Conservation (phyloP, 306 rosid genomes). For the Casuarina cunninghamiana region DNA sequence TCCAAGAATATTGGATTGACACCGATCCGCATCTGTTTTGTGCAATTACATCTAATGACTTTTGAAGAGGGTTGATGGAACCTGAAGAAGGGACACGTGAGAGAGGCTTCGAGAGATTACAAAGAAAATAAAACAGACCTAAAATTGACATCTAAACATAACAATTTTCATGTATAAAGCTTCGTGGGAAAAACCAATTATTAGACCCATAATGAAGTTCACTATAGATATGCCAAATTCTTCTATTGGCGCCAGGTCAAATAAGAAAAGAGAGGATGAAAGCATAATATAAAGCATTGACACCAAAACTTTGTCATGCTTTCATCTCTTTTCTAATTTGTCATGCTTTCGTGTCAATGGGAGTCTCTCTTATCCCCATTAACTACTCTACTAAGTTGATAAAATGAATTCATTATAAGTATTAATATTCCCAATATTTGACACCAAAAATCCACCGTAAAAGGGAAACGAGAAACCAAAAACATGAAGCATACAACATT, state of each 20-base stretch:
- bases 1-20: not conserved
- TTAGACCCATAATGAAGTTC: too few relatives aligned
- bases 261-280: not conserved
- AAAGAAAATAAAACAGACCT: conserved; percentile 14
- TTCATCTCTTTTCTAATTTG: too few relatives aligned
- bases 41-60: conserved; percentile 28
- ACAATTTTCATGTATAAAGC: not conserved
- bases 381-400: not conserved
- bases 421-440: not conserved
- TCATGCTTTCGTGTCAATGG: too few relatives aligned
- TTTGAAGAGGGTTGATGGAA: conserved; percentile 71
- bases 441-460: not conserved
- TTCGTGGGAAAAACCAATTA: not conserved
- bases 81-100: conserved; percentile 38
- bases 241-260: not conserved
- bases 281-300: not conserved
- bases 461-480: conserved; percentile 2
- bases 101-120: conserved; percentile 14
- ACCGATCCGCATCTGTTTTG: conserved; percentile 2
- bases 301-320: too few relatives aligned
- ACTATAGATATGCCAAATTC: not conserved
- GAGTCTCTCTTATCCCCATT: not conserved
- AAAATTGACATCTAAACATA: not conserved
- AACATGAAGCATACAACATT: conserved; percentile 5
- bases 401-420: not conserved